Evolutionary conservation across 768 basidiomycete species (phyloP).

Genomic region (Termitomyces sp.): DNA sequence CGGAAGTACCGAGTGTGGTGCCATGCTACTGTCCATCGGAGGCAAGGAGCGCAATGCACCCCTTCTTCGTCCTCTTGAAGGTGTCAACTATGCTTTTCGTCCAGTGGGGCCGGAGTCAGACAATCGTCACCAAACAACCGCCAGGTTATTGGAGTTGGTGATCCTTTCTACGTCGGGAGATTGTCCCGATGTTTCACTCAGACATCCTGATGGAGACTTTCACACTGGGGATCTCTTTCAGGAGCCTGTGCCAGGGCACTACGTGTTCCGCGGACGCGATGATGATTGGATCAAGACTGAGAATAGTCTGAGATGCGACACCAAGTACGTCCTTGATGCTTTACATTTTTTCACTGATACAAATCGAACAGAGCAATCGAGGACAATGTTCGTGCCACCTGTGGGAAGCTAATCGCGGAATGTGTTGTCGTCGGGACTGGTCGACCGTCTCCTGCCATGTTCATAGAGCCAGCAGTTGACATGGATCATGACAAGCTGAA

Average conservation of each 20-base stretch:
- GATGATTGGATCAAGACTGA: constrained; percentile 89
- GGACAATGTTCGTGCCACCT: constrained; percentile 67
- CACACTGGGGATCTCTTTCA: constrained; percentile 84
- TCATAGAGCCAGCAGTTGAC: constrained; percentile 60
- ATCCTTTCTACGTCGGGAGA: constrained; percentile 67
- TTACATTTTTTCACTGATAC: constrained; percentile 10
- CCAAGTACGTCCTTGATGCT: constrained; percentile 42
- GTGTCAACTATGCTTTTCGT: constrained; percentile 61
- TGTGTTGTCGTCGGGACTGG: constrained; percentile 80
- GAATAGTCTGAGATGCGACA: constrained; percentile 76
- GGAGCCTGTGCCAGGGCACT: constrained; percentile 55
- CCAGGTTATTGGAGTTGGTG: constrained; percentile 63
- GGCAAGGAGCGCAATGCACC: constrained; percentile 48
- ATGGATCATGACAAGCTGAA: constrained; percentile 58
- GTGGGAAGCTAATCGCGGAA: constrained; percentile 61
- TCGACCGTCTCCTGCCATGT: constrained; percentile 70
- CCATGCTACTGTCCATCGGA: constrained; percentile 63
- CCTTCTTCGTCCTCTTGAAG: constrained; percentile 55
- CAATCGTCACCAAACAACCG: constrained; percentile 52
- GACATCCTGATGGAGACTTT: constrained; percentile 65
- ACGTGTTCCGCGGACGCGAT: constrained; percentile 67
- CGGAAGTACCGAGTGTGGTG: constrained; percentile 78
- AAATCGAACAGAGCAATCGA: constrained; percentile 57
- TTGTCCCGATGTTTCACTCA: constrained; percentile 61
- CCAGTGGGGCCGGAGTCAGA: constrained; percentile 46